Evolutionary conservation across 2,329 filamentous ascomycete genomes (phyloP).

Genomic region (Neonectria punicea): DNA sequence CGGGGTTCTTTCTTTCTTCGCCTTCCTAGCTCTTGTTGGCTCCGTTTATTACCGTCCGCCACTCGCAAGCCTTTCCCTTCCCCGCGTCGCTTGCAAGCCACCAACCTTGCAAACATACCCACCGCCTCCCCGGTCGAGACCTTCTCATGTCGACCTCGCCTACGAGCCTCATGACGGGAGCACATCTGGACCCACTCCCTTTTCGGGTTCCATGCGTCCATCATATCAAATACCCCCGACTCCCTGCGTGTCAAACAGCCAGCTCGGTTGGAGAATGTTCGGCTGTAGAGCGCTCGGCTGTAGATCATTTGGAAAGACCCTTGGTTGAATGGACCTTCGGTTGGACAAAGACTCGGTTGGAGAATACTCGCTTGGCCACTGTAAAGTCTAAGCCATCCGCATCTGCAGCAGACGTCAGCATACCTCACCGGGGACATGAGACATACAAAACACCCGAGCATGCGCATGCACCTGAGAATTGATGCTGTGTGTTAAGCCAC

Average conservation of each 20-base stretch:
- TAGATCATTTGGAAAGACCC: not conserved
- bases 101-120: not conserved
- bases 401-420: not conserved
- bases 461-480: not conserved
- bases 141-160: constrained; percentile 28
- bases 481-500: not conserved
- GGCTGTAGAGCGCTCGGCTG: not conserved
- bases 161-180: constrained; percentile 13
- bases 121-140: constrained; percentile 7
- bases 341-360: not conserved
- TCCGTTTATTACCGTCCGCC: not conserved
- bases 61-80: constrained; percentile 28
- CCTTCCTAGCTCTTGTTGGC: not conserved
- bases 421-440: not conserved
- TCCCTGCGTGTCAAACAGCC: not conserved
- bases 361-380: not conserved
- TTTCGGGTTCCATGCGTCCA: not conserved
- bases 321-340: not conserved
- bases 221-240: not conserved
- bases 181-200: constrained; percentile 11
- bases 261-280: not conserved
- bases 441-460: not conserved
- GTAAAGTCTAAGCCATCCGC: not conserved
- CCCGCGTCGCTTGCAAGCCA: constrained; percentile 28
- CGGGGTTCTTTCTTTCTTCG: not conserved